Evolutionary conservation across 2,329 filamentous ascomycete genomes (phyloP).

Genomic region (Penicillium hordei): DNA sequence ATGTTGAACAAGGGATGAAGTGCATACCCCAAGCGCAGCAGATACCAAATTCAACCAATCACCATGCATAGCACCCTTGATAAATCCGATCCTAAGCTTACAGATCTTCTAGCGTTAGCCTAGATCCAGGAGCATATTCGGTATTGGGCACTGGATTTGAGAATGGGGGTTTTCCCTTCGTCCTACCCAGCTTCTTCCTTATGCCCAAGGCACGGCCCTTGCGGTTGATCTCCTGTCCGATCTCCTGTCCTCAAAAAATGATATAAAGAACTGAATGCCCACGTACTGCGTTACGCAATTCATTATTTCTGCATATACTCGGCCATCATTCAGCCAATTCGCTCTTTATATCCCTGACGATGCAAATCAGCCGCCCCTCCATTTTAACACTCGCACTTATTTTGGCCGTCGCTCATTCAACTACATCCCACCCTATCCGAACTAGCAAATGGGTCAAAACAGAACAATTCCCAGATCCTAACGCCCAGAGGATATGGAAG

Average conservation of each 20-base stretch:
- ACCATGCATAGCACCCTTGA: not conserved
- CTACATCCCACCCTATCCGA: constrained; percentile 16
- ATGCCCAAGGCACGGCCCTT: constrained; percentile 16
- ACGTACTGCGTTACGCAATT: not conserved
- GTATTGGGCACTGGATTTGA: not conserved
- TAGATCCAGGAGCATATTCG: constrained; percentile 9
- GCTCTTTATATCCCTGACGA: not conserved
- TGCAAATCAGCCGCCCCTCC: not conserved
- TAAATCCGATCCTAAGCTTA: not conserved
- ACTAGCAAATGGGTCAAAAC: constrained; percentile 12
- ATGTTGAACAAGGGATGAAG: constrained; percentile 21
- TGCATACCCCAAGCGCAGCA: constrained; percentile 14
- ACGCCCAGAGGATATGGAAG: constrained; percentile 6
- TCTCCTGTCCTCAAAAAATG: constrained; percentile 4
- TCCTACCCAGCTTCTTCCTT: constrained; percentile 15
- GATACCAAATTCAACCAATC: constrained; percentile 11
- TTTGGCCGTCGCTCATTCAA: constrained; percentile 8
- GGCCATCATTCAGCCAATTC: not conserved
- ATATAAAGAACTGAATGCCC: constrained; percentile 6
- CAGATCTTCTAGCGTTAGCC: constrained; percentile 2
- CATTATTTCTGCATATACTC: not conserved
- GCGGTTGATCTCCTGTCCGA: constrained; percentile 10
- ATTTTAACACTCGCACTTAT: constrained; percentile 9
- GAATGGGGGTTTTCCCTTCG: constrained; percentile 6
- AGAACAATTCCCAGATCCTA: not conserved